Base-by-base conservation (phyloP, 257 asterid genomes). In the Fraxinus americana region DNA sequence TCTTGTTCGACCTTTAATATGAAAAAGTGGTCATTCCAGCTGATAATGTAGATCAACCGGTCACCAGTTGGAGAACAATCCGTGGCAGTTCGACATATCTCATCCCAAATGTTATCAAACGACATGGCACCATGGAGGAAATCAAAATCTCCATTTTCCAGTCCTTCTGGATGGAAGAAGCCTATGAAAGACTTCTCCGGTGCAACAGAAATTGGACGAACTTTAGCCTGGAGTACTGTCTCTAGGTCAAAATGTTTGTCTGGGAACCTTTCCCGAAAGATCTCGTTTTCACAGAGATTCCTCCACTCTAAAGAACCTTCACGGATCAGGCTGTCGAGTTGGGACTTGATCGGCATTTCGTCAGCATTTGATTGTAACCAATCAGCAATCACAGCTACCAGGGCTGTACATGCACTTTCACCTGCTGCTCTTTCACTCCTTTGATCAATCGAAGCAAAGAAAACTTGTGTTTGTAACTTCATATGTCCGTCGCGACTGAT, bases 211-310 rank as follows among this genome's bases (percentile, higher is more conserved):
- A 93, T 89, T 0, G 90, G 89, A 38, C 95, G 92, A 3, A 90
- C 84, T 86, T 85, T 81, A 6, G 97, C 93, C 82, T 85, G 87
- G 35, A 93, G 77, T 59, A 93, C 91, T 0, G 98, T 91, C 75
- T 93, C 98, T 0, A 93, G 97, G 71, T 93, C 98, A 38, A 93
- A 93, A 87, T 93, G 98, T 83, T 89, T 93, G 87, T 93, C 98
- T 0, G 96, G 93, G 80, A 93, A 93, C 34, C 84, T 82, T 61
- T 85, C 94, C 72, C 23, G 77, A 65, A 89, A 91, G 10, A 79
- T 80, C 67, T 83, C 87, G 9, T 91, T 86, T 65, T 87, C 93
- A 30, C 98, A 93, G 19, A 93, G 97, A 65, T 88, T 91, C 76
- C 98, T 91, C 98, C 98, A 93, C 78, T 93, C 92, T 34, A 85